Evolutionary conservation across 306 rosid genomes (phyloP).

Genomic region (Cucurbita maxima): DNA sequence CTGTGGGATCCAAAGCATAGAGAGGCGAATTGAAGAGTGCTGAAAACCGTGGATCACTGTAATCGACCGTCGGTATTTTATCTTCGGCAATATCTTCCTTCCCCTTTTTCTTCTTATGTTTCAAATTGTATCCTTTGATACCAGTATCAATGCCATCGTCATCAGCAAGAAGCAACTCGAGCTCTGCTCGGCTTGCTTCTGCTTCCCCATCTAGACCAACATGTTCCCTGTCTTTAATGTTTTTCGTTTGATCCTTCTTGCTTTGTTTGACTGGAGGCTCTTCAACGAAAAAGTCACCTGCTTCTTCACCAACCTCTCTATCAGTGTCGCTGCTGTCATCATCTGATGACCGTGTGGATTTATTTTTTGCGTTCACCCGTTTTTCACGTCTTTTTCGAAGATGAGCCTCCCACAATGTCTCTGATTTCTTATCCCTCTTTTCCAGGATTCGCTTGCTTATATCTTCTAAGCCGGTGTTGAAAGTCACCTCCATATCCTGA

Average conservation of each 20-base stretch:
- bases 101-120: constrained; percentile 44
- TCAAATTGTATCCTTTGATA: constrained; percentile 59
- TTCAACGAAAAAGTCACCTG: constrained; percentile 65
- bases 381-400: constrained; percentile 58
- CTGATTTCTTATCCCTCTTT: constrained; percentile 63
- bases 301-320: constrained; percentile 36
- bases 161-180: constrained; percentile 86
- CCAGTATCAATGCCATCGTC: constrained; percentile 41
- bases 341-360: constrained; percentile 43
- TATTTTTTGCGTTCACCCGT: constrained; percentile 50
- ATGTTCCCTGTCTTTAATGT: constrained; percentile 15
- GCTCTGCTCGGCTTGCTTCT: constrained; percentile 61
- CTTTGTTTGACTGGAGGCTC: constrained; percentile 44
- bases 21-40: constrained; percentile 36
- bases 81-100: constrained; percentile 45
- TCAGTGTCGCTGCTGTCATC: constrained; percentile 48
- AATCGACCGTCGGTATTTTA: constrained; percentile 43
- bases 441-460: constrained; percentile 64
- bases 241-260: constrained; percentile 21
- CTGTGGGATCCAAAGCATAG: constrained; percentile 71
- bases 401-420: constrained; percentile 70
- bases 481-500: constrained; percentile 88
- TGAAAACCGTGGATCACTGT: constrained; percentile 71
- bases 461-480: constrained; percentile 80
- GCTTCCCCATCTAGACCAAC: constrained; percentile 23